A percentile compares a stretch with the other conserved stretches of the same genome.
These are phyloP conservation scores for Tulasnella calospora DNA, from an alignment of 768 basidiomycete genomes.

Conservation along the genomic window DNA sequence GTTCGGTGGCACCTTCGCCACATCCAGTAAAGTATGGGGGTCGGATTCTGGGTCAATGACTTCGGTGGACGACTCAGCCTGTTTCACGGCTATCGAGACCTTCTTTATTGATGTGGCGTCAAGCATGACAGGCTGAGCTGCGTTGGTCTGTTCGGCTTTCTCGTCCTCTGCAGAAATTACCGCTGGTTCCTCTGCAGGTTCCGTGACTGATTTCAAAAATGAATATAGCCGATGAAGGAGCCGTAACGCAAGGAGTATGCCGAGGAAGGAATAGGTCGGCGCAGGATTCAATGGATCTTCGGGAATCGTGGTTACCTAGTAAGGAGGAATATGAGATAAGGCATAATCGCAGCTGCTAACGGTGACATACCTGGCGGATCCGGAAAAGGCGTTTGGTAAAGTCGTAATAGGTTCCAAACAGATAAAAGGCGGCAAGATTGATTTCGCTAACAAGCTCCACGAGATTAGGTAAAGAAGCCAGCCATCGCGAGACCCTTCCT, in stretches of 20 bases:
- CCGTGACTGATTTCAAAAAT: conserved; percentile 31
- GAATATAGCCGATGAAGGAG: conserved; percentile 57
- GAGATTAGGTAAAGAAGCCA: conserved; percentile 44
- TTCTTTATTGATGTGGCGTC: conserved; percentile 17
- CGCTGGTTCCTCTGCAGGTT: background rate
- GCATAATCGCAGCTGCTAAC: background rate
- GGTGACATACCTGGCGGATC: conserved; percentile 56
- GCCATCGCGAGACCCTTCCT: conserved; percentile 37
- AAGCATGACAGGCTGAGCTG: conserved; percentile 1
- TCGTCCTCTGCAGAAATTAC: background rate
- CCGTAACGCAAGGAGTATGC: conserved; percentile 62
- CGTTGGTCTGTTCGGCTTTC: background rate
- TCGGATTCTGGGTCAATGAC: conserved; percentile 53
- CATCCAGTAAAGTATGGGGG: conserved; percentile 58
- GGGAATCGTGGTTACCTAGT: conserved; percentile 69
- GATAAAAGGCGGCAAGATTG: conserved; percentile 76
- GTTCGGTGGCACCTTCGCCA: conserved; percentile 49
- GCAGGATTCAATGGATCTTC: conserved; percentile 66
- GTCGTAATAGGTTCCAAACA: conserved; percentile 75
- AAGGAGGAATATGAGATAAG: background rate
- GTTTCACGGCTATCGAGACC: background rate
- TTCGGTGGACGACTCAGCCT: conserved; percentile 3
- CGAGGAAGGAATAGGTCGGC: conserved; percentile 83
- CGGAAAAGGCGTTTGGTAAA: conserved; percentile 61
- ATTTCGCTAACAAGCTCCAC: conserved; percentile 61